Base-by-base conservation (phyloP, 805 yeast species). In the Candida michaelii region DNA sequence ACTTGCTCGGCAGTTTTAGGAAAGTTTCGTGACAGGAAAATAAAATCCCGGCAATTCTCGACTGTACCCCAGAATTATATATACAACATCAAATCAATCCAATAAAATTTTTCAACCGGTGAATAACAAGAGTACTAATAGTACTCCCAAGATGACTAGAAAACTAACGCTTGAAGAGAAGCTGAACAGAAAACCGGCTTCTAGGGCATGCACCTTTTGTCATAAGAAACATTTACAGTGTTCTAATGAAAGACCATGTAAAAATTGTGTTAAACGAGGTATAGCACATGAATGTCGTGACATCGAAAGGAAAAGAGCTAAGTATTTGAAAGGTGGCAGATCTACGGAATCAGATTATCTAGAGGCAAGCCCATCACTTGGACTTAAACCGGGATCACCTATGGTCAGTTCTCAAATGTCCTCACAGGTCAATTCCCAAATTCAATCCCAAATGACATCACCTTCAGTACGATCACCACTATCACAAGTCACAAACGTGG, bases 181-280 rank as follows among this genome's bases (percentile, higher is more conserved):
- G 55, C 65, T 63, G 31, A 65, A 61, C 29, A 61, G 91, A 34
- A 78, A 71, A 49, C 88, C 89, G 4, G 80, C 84, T 1, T 64
- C 77, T 7, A 71, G 83, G 35, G 93, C 91, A 1, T 85, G 93
- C 54, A 71, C 71, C 14, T 82, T 83, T 55, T 85, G 91, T 58
- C 89, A 84, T 55, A 62, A 72, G 18, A 85, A 85, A 49, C 93
- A 84, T 53, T 67, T 85, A 11, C 90, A 84, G 51, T 85, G 91
- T 58, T 85, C 84, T 47, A 64, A 75, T 43, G 69, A 73, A 19
- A 63, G 93, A 44, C 91, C 93, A 0, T 85, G 91, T 53, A 73
- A 73, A 49, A 85, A 85, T 56, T 85, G 93, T 61, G 52, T 71
- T 15, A 84, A 83, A 55, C 61, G 90, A 43, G 77, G 79, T 16